Conservation (phyloP, 208 protist genomes). For the Histomonas meleagridis region DNA sequence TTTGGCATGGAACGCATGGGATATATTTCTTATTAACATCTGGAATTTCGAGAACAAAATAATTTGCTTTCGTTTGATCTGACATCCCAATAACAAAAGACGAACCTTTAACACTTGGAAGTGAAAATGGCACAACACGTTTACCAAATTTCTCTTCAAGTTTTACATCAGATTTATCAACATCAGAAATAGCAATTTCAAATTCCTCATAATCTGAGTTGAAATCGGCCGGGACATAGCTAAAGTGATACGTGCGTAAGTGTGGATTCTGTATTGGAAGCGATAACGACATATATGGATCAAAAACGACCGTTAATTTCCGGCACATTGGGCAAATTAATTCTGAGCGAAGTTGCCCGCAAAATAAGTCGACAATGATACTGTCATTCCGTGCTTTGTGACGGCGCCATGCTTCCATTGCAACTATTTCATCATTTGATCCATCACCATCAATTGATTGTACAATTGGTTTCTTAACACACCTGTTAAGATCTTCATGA, state of each 20-base stretch:
- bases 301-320: constrained; percentile 48
- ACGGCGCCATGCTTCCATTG: constrained; percentile 41
- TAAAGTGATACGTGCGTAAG: neutral
- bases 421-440: constrained; percentile 41
- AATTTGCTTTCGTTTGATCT: neutral
- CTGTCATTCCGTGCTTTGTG: constrained; percentile 47
- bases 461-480: neutral
- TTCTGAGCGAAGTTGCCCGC: constrained; percentile 43
- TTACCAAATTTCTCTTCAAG: too few relatives aligned
- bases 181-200: too few relatives aligned
- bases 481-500: constrained; percentile 68
- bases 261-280: constrained; percentile 39
- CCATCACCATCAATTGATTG: too few relatives aligned
- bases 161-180: too few relatives aligned
- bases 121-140: too few relatives aligned
- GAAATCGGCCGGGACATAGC: neutral
- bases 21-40: neutral
- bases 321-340: constrained; percentile 47
- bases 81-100: too few relatives aligned
- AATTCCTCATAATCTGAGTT: neutral
- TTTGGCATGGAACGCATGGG: too few relatives aligned
- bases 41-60: neutral
- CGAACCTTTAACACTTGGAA: too few relatives aligned
- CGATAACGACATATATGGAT: constrained; percentile 48
- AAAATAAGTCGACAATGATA: constrained; percentile 49